phyloP scores from a whole-genome alignment of 2,329 filamentous ascomycete genomes.

The Simplicillium aogashimaense region DNA sequence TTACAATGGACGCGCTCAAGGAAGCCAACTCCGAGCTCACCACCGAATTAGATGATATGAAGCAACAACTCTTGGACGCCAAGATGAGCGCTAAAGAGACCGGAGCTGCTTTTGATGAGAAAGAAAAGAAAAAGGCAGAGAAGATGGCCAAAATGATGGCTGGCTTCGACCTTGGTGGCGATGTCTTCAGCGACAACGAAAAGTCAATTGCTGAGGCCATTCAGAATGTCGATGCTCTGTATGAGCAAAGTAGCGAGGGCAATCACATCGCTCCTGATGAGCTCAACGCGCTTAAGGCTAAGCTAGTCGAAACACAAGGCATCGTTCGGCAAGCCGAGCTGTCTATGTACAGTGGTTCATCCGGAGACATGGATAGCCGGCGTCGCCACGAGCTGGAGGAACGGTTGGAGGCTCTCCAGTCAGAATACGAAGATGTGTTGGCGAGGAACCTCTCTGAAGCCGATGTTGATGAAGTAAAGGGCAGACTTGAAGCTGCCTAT shows the following conservation, averaged over 20 bases:
- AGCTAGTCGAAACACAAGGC: constrained; percentile 80
- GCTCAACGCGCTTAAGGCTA: constrained; percentile 64
- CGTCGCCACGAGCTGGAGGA: constrained; percentile 68
- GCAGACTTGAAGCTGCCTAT: constrained; percentile 67
- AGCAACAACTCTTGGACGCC: constrained; percentile 89
- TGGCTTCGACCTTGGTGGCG: constrained; percentile 85
- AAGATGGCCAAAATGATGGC: constrained; percentile 99
- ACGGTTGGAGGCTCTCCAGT: constrained; percentile 63
- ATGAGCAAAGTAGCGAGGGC: constrained; percentile 66
- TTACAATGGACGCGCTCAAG: constrained; percentile 95
- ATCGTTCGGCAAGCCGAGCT: constrained; percentile 89
- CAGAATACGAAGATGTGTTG: constrained; percentile 76
- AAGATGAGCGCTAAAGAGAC: constrained; percentile 96
- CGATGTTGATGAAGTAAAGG: constrained; percentile 79
- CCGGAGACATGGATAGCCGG: constrained; percentile 55
- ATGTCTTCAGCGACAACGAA: constrained; percentile 91
- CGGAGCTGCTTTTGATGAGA: constrained; percentile 82
- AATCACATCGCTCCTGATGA: constrained; percentile 76
- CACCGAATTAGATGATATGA: constrained; percentile 83
- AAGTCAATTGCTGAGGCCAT: constrained; percentile 75
- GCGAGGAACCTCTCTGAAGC: constrained; percentile 67
- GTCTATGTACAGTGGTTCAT: constrained; percentile 61
- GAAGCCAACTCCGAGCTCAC: constrained; percentile 93
- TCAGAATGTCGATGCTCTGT: constrained; percentile 68
- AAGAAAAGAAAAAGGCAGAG: constrained; percentile 97